Conservation (phyloP, 2,329 filamentous ascomycete genomes). For the Trichoderma cornu-damae region DNA sequence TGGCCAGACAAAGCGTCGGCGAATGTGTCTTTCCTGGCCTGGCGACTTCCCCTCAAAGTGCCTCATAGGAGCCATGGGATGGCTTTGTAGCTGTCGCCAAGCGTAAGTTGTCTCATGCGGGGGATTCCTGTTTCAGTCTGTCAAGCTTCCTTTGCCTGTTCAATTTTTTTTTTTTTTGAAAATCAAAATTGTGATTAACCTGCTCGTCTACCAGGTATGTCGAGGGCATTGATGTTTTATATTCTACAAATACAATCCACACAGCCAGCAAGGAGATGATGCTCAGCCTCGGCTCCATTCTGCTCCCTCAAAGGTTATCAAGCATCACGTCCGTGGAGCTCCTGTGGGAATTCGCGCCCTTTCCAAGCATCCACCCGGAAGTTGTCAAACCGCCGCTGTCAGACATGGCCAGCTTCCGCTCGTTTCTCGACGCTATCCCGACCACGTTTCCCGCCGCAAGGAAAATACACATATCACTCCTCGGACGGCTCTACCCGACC, state of each 20-base stretch:
- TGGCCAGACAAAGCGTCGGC: slow-evolving; percentile 14
- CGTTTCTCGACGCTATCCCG: slow-evolving; percentile 22
- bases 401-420: slow-evolving; percentile 18
- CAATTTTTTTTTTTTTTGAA: too few species aligned
- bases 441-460: slow-evolving; percentile 19
- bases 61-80: slow-evolving; percentile 29
- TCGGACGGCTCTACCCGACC: slow-evolving; percentile 12
- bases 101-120: slow-evolving; percentile 24
- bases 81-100: slow-evolving; percentile 30
- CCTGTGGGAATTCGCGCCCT: slow-evolving; percentile 24
- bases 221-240: slow-evolving; percentile 30
- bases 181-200: too few species aligned
- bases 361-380: slow-evolving; percentile 5
- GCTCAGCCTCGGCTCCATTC: slow-evolving; percentile 18
- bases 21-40: slow-evolving; percentile 24
- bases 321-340: slow-evolving; percentile 26
- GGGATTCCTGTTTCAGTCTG: neutral
- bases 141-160: neutral
- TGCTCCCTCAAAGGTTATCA: slow-evolving; percentile 24
- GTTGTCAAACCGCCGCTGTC: neutral
- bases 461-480: slow-evolving; percentile 22
- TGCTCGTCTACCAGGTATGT: slow-evolving; percentile 22
- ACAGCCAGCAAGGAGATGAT: slow-evolving; percentile 23
- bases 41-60: slow-evolving; percentile 22
- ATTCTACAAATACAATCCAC: slow-evolving; percentile 28